Evolutionary conservation across 495 filamentous ascomycete genomes (phyloP), one percentile per base, ranked within the genome.

Genomic region (Stereocaulon alpinum): DNA sequence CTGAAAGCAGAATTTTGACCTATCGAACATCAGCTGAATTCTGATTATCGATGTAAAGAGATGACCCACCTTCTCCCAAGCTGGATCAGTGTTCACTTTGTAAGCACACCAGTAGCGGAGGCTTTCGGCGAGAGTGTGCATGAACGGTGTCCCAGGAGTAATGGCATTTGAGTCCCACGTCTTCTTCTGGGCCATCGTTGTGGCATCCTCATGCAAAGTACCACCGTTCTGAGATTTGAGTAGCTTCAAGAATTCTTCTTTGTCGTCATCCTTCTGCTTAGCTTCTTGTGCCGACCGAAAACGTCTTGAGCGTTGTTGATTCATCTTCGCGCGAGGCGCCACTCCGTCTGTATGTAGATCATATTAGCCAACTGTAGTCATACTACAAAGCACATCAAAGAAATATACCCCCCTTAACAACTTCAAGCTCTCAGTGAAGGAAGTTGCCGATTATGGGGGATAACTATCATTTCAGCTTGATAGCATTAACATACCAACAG

Each of bases 121-220:
- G 65, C 89, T 91, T n/a, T 81, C 76, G 40, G 94, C 91, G 34
- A 99, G 82, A 61, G 91, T 90, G 68, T 95, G 88, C 94, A 99
- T 99, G 76, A 99, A 99, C 0, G 93, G 93, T 2, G 93, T 99
- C 64, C 93, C 93, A 11, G 93, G 93, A 5, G 94, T 99, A 66
- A 99, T 99, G 53, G 91, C 86, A 68, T 99, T 99, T 67, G 89
- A 89, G 70, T 99, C 93, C 83, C 95, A 99, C 2, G 91, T 92
- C 74, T 95, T 96, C 71, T 96, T 86, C 56, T 83, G 74, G 32
- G 86, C 80, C 58, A 80, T 75, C 62, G 88, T 81, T 60, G 80
- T 69, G 2, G 82, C 75, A 43, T 80, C 80, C 52, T 83, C 77
- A 60, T 87, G 77, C 29, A 80, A 70, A 47, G 72, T 76, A 50